Conservation (phyloP, 1,139 yeast species). For the Blastobotrys ciferrii region DNA sequence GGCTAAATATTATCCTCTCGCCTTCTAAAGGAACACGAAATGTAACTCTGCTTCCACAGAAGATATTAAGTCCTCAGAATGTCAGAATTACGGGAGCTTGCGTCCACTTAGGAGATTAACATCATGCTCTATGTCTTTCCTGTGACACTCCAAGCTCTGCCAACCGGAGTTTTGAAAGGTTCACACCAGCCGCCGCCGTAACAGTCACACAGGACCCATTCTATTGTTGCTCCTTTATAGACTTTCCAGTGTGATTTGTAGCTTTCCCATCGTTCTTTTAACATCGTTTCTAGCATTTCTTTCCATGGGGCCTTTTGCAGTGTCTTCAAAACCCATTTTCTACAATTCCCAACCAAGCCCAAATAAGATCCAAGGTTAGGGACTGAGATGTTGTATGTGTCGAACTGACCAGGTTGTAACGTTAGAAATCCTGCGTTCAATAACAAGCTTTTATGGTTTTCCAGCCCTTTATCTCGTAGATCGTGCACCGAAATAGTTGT, state of each 20-base stretch:
- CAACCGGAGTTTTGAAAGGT: conserved; percentile 66
- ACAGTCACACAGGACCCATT: conserved; percentile 64
- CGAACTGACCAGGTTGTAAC: conserved; percentile 48
- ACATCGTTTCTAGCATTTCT: conserved; percentile 52
- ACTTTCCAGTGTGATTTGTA: conserved; percentile 52
- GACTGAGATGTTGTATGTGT: conserved; percentile 50
- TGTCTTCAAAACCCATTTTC: conserved; percentile 50
- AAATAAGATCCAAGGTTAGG: conserved; percentile 63
- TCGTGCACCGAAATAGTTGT: conserved; percentile 38
- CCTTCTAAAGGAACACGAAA: no score
- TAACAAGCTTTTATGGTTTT: conserved; percentile 30
- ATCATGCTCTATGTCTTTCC: conserved; percentile 40
- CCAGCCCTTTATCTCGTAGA: conserved; percentile 28
- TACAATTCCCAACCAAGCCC: conserved; percentile 47
- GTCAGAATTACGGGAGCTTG: no score
- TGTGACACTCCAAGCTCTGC: conserved; percentile 66
- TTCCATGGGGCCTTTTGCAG: conserved; percentile 47
- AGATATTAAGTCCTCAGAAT: no score
- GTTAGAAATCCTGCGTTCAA: conserved; percentile 57
- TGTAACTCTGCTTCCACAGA: no score
- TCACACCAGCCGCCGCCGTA: conserved; percentile 70
- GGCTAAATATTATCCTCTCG: no score
- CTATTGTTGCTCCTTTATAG: conserved; percentile 56
- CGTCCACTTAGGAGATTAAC: no score
- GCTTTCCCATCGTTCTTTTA: conserved; percentile 49